These are phyloP conservation scores for Penicillium riverlandense DNA, from an alignment of 495 filamentous ascomycete genomes.

Conservation along the genomic window DNA sequence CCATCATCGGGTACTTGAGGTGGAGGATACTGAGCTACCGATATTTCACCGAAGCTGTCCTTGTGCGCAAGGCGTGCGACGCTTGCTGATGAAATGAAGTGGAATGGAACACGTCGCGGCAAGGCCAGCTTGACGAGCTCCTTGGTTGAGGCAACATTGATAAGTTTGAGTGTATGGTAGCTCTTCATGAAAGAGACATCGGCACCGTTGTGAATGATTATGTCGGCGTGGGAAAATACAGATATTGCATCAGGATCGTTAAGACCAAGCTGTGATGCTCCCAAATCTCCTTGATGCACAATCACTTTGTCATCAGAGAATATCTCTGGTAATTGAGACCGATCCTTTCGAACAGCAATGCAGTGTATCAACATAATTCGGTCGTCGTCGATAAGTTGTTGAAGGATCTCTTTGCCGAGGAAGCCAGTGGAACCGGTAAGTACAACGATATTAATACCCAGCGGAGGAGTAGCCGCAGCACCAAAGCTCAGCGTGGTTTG, in stretches of 20 bases:
- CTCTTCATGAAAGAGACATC: slow-evolving; percentile 41
- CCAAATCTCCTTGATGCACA: slow-evolving; percentile 31
- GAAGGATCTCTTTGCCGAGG: slow-evolving; percentile 24
- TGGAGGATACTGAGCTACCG: slow-evolving; percentile 9
- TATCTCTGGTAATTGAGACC: slow-evolving; percentile 1
- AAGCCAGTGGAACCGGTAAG: slow-evolving; percentile 31
- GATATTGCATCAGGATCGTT: slow-evolving; percentile 7
- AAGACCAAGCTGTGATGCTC: slow-evolving; percentile 27
- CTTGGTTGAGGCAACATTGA: slow-evolving; percentile 39
- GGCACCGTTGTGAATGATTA: slow-evolving; percentile 47
- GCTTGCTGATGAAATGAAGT: slow-evolving; percentile 40
- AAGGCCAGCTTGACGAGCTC: slow-evolving; percentile 30
- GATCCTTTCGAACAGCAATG: slow-evolving; percentile 17
- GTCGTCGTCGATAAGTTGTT: slow-evolving; percentile 11
- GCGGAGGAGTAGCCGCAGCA: not conserved
- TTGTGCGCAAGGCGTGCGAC: slow-evolving; percentile 16
- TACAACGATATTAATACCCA: slow-evolving; percentile 7
- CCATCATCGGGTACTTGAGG: slow-evolving; percentile 24
- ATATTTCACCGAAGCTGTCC: slow-evolving; percentile 11
- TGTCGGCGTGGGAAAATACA: slow-evolving; percentile 27
- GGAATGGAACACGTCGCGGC: slow-evolving; percentile 33
- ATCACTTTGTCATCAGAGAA: slow-evolving; percentile 22
- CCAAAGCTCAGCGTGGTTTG: not conserved
- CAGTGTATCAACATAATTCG: slow-evolving; percentile 20
- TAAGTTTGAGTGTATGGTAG: slow-evolving; percentile 30